Base-by-base conservation (phyloP, 345 rosid species). In the Acer saccharum region DNA sequence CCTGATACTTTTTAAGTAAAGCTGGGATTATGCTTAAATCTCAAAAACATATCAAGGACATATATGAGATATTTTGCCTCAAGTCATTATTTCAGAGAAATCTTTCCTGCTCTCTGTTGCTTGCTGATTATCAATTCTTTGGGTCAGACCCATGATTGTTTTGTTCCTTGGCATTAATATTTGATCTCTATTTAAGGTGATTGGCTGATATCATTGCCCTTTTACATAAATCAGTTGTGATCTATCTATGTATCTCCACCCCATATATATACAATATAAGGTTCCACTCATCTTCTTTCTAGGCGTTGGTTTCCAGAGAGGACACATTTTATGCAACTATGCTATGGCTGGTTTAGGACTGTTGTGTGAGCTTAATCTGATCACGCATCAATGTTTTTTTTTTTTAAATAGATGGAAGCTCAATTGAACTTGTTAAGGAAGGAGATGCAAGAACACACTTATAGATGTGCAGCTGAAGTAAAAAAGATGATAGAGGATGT, bases 391-490 rank as follows among this genome's bases (percentile, higher is more conserved):
- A 73, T 68, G n/a, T 16, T 80, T 58, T 80, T 58, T 16, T 80
- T 58, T 80, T 79, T 23, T 73, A 6, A 41, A 41, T 79, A 92
- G 97, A 55, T 82, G 61, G 97, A 96, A 80, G 88, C 82, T 65
- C 88, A 82, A 60, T 60, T 88, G 73, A 85, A 80, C 73, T 77
- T 78, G 57, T 52, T 82, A 79, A 85, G 86, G 88, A 89, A 86
- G 84, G 97, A 91, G 80, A 89, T 72, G 44, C 85, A 89, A 62
- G 93, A 90, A 10, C 63, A 78, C 50, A 77, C 79, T 68, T 27
- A 55, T 27, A 83, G 87, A 78, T 90, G 87, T 69, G 91, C 83
- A 32, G 62, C 84, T 50, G 95, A 93, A 88, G 93, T 88, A 52
- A 87, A 82, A 83, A 82, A 78, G 81, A 82, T 88, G 88, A 64